Evolutionary conservation across 129 eudicot genomes (phyloP), one percentile per base, ranked within the genome.

Genomic region (Helichrysum umbraculigerum): DNA sequence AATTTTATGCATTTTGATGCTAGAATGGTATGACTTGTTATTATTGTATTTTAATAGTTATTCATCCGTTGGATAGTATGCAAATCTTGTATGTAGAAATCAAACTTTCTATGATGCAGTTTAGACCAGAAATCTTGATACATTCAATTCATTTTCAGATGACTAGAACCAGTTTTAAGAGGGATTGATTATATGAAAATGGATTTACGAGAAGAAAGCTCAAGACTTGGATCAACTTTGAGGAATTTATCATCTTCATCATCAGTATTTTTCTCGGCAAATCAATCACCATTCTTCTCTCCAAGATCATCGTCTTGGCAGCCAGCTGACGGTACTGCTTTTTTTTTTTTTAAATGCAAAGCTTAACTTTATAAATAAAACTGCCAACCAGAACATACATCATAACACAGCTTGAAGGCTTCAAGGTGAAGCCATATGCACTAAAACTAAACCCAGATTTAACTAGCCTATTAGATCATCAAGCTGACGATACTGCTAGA

Each of bases 171-270:
- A 21, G 73, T 66, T 47, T 17, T 25, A 72, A 68, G 77, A 83
- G 73, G 51, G 78, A 63, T 56, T 65, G 78, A 76, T 44, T 34
- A 52, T 68, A 33, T 73, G 59, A 86, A 74, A 25, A 95, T 95
- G 99, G 99, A 95, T 85, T 79, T 85, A 51, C 87, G 75, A 2
- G 96, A 89, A 60, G 96, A 91, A 29, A 91, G 92, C 70, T 73
- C 87, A 14, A 89, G 89, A 83, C 76, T 87, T 9, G 92, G 82
- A 71, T 80, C 96, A n/a, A 89, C 88, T n/a, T 74, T 82, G 29
- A 84, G 94, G 78, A 95, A 83, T 71, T 82, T 95, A 11, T 95
- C 99, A 29, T 95, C 99, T 29, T 92, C 97, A 7, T 95, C 99
- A 2, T 91, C 99, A 4, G 82, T 86, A 30, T 95, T 95, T 66